These are phyloP conservation scores for Solanum pinnatisectum DNA, from an alignment of 257 asterid species.

Conservation along the genomic window DNA sequence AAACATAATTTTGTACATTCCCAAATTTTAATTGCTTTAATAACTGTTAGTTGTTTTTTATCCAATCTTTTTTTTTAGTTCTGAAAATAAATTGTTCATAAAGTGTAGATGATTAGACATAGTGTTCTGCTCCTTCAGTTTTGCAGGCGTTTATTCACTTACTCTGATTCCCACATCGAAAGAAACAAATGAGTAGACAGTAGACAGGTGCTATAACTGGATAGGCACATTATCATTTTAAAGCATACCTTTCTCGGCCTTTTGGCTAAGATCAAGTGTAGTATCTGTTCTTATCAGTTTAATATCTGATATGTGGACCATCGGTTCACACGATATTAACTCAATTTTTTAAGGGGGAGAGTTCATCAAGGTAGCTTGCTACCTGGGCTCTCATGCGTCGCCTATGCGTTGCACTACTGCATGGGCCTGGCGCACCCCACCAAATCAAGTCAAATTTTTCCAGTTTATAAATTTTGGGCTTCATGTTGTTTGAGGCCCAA, in stretches of 20 bases:
- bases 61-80: neutral
- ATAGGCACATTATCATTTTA: fast-evolving
- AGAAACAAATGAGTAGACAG: neutral
- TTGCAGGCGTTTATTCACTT: neutral
- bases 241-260: constrained; percentile 33
- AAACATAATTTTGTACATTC: neutral
- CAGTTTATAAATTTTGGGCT: no score
- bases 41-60: neutral
- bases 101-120: neutral
- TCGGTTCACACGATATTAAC: neutral
- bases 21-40: neutral
- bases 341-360: neutral
- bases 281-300: neutral
- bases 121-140: neutral
- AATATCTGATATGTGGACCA: neutral
- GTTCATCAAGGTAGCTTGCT: neutral
- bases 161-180: neutral
- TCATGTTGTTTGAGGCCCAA: no score
- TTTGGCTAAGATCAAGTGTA: constrained; percentile 23
- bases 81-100: neutral
- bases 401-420: neutral
- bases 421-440: neutral
- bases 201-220: neutral
- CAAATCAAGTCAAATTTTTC: neutral
- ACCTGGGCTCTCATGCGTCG: neutral